These are phyloP conservation scores for Harringtonia aguacate DNA, from an alignment of 2,329 filamentous ascomycete species.

Conservation along the genomic window DNA sequence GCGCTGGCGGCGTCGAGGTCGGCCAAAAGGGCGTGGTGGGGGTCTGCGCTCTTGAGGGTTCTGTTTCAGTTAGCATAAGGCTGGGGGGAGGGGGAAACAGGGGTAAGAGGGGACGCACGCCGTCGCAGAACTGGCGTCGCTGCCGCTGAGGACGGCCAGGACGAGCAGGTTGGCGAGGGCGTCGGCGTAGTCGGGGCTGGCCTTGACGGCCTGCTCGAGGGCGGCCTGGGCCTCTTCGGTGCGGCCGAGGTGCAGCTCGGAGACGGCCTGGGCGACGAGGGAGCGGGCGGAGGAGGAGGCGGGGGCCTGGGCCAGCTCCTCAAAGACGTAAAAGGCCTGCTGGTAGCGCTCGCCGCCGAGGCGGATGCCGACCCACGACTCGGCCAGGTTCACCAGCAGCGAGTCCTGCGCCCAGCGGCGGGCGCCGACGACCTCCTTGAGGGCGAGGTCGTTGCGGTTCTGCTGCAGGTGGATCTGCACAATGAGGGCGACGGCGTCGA, in stretches of 20 bases:
- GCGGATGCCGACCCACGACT: conserved; percentile 88
- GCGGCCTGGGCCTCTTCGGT: conserved; percentile 83
- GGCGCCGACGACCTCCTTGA: conserved; percentile 80
- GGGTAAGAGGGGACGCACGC: conserved; percentile 36
- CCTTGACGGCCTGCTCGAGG: conserved; percentile 65
- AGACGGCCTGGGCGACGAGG: conserved; percentile 79
- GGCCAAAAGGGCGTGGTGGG: conserved; percentile 58
- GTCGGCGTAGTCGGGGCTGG: conserved; percentile 60
- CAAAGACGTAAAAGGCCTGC: conserved; percentile 93
- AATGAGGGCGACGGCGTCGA: conserved; percentile 72
- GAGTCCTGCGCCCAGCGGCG: conserved; percentile 94
- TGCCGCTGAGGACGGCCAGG: conserved; percentile 65
- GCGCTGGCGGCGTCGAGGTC: conserved; percentile 78
- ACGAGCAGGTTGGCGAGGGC: conserved; percentile 78
- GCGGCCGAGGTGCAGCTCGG: conserved; percentile 82
- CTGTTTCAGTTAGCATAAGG: conserved; percentile 22
- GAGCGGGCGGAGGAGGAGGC: conserved; percentile 66
- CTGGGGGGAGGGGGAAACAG: not conserved
- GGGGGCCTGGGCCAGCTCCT: conserved; percentile 84
- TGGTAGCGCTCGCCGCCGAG: conserved; percentile 93
- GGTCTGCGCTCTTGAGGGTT: conserved; percentile 44
- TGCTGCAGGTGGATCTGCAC: conserved; percentile 88
- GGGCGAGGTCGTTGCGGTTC: conserved; percentile 80
- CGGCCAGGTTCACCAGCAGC: conserved; percentile 83
- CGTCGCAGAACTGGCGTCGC: conserved; percentile 51